Conservation (phyloP, 768 basidiomycete species). For the Cytidiella melzeri region DNA sequence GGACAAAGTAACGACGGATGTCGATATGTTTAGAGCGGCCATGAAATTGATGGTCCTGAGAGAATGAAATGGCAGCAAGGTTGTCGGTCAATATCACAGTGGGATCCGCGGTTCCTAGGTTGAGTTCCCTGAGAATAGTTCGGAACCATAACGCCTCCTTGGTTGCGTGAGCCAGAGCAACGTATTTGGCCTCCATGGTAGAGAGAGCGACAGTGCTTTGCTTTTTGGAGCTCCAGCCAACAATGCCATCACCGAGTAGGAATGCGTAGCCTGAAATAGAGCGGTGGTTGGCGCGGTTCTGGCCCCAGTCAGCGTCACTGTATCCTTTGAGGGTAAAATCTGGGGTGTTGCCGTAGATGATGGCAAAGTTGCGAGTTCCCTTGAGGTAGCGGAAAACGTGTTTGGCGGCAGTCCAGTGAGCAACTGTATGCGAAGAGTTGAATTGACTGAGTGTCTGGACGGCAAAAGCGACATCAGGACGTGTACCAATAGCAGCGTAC, state of each 20-base stretch:
- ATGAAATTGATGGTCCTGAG: too few species aligned
- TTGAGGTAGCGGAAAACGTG: too few species aligned
- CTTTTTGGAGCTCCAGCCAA: slow-evolving; percentile 32
- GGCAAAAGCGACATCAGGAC: slow-evolving; percentile 28
- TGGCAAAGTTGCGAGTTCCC: slow-evolving; percentile 23
- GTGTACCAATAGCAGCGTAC: slow-evolving; percentile 24
- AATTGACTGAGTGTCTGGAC: slow-evolving; percentile 22
- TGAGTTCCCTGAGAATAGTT: slow-evolving; percentile 26
- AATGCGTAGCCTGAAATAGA: slow-evolving; percentile 34
- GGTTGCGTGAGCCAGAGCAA: slow-evolving; percentile 26
- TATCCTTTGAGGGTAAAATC: slow-evolving; percentile 27
- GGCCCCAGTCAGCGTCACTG: too few species aligned
- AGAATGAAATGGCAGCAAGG: too few species aligned
- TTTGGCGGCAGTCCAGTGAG: slow-evolving; percentile 36
- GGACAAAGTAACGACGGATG: slow-evolving; percentile 29
- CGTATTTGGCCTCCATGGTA: too few species aligned
- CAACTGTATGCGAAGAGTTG: slow-evolving; percentile 17
- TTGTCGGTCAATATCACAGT: slow-evolving; percentile 32
- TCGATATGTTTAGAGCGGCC: slow-evolving; percentile 33
- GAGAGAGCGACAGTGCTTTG: too few species aligned
- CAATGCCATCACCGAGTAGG: slow-evolving; percentile 27
- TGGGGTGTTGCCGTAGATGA: slow-evolving; percentile 21
- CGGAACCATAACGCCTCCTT: slow-evolving; percentile 29
- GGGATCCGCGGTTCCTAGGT: slow-evolving; percentile 12
- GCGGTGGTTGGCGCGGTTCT: slow-evolving; percentile 18